Conservation (phyloP, 75 land plant species). For the Pinus taeda region DNA sequence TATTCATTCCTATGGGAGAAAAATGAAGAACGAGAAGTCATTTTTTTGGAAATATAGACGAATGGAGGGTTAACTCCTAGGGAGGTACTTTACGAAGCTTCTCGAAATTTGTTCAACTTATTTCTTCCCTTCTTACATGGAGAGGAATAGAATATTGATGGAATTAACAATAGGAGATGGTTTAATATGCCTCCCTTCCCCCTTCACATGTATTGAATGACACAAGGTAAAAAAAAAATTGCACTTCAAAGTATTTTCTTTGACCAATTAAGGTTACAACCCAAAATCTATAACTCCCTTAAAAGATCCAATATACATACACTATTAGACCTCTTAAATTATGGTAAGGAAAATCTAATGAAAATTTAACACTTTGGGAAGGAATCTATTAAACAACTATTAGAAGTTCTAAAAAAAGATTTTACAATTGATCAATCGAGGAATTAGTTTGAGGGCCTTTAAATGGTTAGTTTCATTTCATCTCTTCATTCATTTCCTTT, state of each 20-base stretch:
- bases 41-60: too few species aligned
- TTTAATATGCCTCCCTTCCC: too few species aligned
- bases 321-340: not conserved
- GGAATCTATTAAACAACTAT: not conserved
- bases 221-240: not conserved
- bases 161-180: not conserved
- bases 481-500: not conserved
- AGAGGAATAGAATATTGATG: constrained; percentile 3
- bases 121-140: constrained; percentile 25
- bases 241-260: not conserved
- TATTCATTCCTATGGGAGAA: constrained; percentile 9
- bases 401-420: not conserved
- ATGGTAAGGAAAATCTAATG: not conserved
- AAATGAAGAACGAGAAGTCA: too few species aligned
- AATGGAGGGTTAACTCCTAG: too few species aligned
- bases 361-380: not conserved
- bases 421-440: not conserved
- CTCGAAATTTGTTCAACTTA: constrained; percentile 18
- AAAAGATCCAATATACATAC: not conserved
- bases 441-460: not conserved
- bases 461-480: not conserved
- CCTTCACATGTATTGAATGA: not conserved
- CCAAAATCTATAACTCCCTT: not conserved
- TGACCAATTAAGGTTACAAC: not conserved
- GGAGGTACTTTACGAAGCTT: constrained; percentile 14